Evolutionary conservation across 495 filamentous ascomycete genomes (phyloP).

Genomic region (Podospora conica): DNA sequence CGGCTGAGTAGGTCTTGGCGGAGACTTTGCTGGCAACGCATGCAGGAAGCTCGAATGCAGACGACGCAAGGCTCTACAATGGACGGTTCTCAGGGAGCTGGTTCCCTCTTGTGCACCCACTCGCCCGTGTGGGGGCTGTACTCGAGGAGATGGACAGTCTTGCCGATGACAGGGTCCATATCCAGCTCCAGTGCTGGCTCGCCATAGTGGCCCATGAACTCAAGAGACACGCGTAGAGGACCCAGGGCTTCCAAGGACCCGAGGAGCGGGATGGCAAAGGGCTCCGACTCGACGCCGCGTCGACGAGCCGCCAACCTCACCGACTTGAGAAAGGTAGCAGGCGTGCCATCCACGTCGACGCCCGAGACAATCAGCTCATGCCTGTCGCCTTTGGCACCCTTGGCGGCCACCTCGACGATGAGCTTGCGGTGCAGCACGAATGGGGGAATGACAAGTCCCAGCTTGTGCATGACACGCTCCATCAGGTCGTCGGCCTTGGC

Average conservation of each 20-base stretch:
- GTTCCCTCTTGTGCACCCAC: conserved; percentile 18
- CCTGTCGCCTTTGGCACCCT: conserved; percentile 7
- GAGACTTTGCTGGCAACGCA: neutral
- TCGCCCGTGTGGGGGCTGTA: conserved; percentile 35
- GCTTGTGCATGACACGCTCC: conserved; percentile 33
- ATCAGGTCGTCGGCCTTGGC: conserved; percentile 37
- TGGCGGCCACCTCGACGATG: conserved; percentile 22
- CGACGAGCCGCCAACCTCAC: conserved; percentile 33
- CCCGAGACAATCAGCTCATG: conserved; percentile 28
- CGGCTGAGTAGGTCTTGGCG: neutral
- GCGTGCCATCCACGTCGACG: conserved; percentile 39
- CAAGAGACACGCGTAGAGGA: conserved; percentile 30
- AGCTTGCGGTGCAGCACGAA: conserved; percentile 33
- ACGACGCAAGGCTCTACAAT: neutral
- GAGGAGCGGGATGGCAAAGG: conserved; percentile 33
- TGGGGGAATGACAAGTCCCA: conserved; percentile 29
- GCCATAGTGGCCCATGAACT: conserved; percentile 44
- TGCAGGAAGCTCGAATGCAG: neutral
- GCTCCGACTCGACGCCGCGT: conserved; percentile 30
- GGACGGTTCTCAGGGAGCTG: neutral
- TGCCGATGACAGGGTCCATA: conserved; percentile 21
- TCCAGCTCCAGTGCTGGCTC: conserved; percentile 31
- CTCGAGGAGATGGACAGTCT: conserved; percentile 29
- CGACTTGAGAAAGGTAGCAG: conserved; percentile 36
- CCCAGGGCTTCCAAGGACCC: conserved; percentile 23